Conservation (phyloP, 352 stramenopile genomes). For the Phytophthora vignae region DNA sequence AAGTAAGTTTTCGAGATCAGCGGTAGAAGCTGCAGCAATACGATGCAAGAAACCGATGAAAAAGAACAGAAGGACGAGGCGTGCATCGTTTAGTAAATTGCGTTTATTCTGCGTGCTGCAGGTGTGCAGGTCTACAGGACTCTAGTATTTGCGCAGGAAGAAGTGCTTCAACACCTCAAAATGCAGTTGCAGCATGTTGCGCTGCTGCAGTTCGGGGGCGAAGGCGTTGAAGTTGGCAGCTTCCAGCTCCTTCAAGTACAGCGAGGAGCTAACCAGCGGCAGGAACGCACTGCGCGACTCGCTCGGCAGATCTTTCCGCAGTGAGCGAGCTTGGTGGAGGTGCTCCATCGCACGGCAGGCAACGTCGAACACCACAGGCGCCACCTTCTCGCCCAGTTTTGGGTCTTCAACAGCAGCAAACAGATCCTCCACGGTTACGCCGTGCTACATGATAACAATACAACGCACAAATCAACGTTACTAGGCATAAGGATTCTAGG, state of each 20-base stretch:
- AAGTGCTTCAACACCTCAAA: slow-evolving; percentile 79
- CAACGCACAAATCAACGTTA: slow-evolving; percentile 28
- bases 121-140: slow-evolving; percentile 23
- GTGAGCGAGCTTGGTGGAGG: slow-evolving; percentile 69
- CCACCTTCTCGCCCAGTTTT: slow-evolving; percentile 67
- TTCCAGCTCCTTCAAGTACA: slow-evolving; percentile 78
- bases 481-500: slow-evolving; percentile 28
- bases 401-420: slow-evolving; percentile 65
- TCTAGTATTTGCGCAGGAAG: slow-evolving; percentile 83
- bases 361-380: slow-evolving; percentile 90
- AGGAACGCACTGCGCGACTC: slow-evolving; percentile 72
- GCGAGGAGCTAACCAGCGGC: slow-evolving; percentile 64
- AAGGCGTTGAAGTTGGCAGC: slow-evolving; percentile 87
- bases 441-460: slow-evolving; percentile 43
- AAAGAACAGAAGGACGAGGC: slow-evolving; percentile 19
- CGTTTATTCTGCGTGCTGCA: slow-evolving; percentile 12
- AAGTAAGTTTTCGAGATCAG: slow-evolving; percentile 21
- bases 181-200: slow-evolving; percentile 70
- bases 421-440: slow-evolving; percentile 63
- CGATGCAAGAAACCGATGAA: slow-evolving; percentile 34
- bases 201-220: slow-evolving; percentile 57
- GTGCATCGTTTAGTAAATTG: slow-evolving; percentile 38
- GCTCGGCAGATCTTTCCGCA: slow-evolving; percentile 62
- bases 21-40: slow-evolving; percentile 29
- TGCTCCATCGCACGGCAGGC: slow-evolving; percentile 87